Percentiles rank a stretch among this genome's conserved stretches.
Conservation (phyloP, 1,284 basidiomycete genomes). For the Ceratobasidium sp. region DNA sequence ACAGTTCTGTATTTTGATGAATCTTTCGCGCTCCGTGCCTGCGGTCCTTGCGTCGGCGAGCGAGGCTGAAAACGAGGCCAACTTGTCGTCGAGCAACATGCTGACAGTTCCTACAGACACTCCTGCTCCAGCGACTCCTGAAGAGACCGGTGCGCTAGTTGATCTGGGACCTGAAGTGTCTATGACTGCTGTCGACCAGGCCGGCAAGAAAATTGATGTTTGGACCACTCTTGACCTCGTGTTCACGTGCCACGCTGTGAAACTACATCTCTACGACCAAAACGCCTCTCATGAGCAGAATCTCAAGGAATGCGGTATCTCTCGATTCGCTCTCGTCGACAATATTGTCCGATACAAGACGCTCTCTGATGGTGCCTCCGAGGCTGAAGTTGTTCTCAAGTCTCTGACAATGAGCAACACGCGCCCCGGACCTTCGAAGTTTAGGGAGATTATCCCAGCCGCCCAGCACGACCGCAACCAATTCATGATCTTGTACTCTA, state of each 20-base stretch:
- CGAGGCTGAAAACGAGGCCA: slow-evolving; percentile 50
- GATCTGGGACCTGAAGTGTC: slow-evolving; percentile 63
- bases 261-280: slow-evolving; percentile 90
- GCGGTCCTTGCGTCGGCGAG: slow-evolving; percentile 63
- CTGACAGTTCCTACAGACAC: slow-evolving; percentile 25
- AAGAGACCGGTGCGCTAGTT: slow-evolving; percentile 48
- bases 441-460: slow-evolving; percentile 95
- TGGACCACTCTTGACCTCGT: slow-evolving; percentile 82
- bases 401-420: slow-evolving; percentile 95
- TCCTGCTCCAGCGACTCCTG: slow-evolving; percentile 35
- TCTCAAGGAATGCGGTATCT: slow-evolving; percentile 84
- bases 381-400: slow-evolving; percentile 87
- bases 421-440: slow-evolving; percentile 81
- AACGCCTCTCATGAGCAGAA: slow-evolving; percentile 68
- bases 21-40: slow-evolving; percentile 78
- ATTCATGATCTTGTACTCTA: slow-evolving; percentile 93
- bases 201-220: slow-evolving; percentile 46
- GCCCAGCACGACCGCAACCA: slow-evolving; percentile 85
- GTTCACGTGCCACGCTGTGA: slow-evolving; percentile 79
- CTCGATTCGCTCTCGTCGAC: slow-evolving; percentile 84
- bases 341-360: slow-evolving; percentile 85
- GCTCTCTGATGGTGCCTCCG: slow-evolving; percentile 83
- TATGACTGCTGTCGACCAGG: slow-evolving; percentile 49
- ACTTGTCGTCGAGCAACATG: slow-evolving; percentile 26
- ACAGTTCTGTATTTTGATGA: slow-evolving; percentile 87